Evolutionary conservation across 108 stramenopile genomes (phyloP).

Genomic region (Cyclotella kingstonii): DNA sequence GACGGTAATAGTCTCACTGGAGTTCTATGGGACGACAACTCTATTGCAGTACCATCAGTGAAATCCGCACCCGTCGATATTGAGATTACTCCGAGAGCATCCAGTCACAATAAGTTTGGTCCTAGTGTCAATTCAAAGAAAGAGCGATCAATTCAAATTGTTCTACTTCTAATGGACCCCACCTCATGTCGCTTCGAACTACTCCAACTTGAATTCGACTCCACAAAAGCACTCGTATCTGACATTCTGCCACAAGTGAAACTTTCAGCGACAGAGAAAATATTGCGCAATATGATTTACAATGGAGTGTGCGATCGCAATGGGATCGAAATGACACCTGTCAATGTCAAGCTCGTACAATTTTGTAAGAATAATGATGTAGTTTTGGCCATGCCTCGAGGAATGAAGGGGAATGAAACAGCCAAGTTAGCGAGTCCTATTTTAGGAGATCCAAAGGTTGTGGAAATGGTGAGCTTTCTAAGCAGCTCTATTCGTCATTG

Average conservation of each 20-base stretch:
- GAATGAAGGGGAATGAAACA: conserved; percentile 45
- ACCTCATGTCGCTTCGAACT: conserved; percentile 75
- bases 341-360: conserved; percentile 48
- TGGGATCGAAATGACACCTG: conserved; percentile 43
- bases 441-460: conserved; percentile 65
- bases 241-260: conserved; percentile 75
- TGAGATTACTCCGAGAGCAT: neutral
- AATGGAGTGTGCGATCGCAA: conserved; percentile 42
- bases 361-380: conserved; percentile 49
- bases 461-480: conserved; percentile 63
- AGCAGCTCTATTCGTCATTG: neutral
- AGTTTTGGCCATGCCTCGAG: conserved; percentile 67
- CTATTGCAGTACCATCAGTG: neutral
- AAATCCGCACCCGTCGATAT: neutral
- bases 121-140: neutral
- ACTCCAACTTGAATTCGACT: conserved; percentile 85
- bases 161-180: conserved; percentile 81
- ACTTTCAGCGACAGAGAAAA: conserved; percentile 60
- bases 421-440: conserved; percentile 67
- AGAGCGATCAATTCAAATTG: conserved; percentile 49
- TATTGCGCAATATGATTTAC: conserved; percentile 53
- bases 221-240: conserved; percentile 54
- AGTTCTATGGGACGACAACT: conserved; percentile 5
- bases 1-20: conserved; percentile 30
- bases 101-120: neutral